Conservation (phyloP, 495 filamentous ascomycete species). For the Aspergillus coremiiformis region DNA sequence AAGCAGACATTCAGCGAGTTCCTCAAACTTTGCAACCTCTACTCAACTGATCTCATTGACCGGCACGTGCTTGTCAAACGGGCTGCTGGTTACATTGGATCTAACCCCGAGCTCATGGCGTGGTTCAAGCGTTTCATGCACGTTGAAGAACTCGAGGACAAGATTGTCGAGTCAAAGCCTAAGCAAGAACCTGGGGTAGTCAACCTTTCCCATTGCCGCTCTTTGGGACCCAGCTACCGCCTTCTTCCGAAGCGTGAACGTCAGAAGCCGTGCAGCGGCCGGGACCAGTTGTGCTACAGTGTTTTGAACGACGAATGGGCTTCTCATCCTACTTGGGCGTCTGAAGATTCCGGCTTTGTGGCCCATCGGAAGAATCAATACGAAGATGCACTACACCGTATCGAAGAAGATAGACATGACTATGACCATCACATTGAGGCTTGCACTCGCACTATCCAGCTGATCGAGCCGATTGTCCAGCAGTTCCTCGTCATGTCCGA, state of each 20-base stretch:
- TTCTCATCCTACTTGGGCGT: conserved; percentile 97
- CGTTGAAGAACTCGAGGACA: conserved; percentile 60
- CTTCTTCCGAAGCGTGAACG: conserved; percentile 83
- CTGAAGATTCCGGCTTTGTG: conserved; percentile 96
- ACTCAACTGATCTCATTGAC: conserved; percentile 82
- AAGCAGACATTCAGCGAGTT: conserved; percentile 89
- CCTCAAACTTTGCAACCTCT: conserved; percentile 90
- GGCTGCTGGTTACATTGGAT: conserved; percentile 77
- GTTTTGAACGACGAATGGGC: conserved; percentile 98
- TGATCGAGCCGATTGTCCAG: conserved; percentile 88
- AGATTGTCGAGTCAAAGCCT: conserved; percentile 70
- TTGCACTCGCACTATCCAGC: conserved; percentile 83
- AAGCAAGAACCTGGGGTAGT: conserved; percentile 66
- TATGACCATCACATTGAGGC: conserved; percentile 98
- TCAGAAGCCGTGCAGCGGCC: conserved; percentile 79
- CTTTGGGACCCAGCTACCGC: conserved; percentile 88
- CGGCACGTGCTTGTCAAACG: conserved; percentile 72
- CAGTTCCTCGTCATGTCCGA: conserved; percentile 69
- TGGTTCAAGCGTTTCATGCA: conserved; percentile 76
- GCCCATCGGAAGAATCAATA: conserved; percentile 93
- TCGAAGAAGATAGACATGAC: conserved; percentile 97
- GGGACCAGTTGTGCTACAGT: conserved; percentile 83
- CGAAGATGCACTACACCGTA: conserved; percentile 88
- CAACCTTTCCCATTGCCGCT: conserved; percentile 86
- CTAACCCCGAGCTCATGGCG: conserved; percentile 76